A percentile compares a stretch with the other conserved stretches of the same genome.
These are phyloP conservation scores for Boletus coccyginus DNA, from an alignment of 768 basidiomycete species.

Conservation along the genomic window DNA sequence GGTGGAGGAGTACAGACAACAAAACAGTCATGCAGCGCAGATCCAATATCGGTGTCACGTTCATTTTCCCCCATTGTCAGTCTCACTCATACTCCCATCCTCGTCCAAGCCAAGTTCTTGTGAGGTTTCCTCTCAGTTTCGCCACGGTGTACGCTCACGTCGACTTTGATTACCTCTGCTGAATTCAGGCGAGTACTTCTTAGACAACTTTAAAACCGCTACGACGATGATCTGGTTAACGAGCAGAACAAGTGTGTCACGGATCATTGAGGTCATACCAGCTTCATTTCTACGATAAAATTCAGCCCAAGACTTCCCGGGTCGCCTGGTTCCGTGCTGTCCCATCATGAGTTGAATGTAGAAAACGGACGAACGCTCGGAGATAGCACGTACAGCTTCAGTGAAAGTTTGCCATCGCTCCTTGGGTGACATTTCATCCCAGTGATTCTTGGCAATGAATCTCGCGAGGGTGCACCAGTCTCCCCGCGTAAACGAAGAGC, in stretches of 20 bases:
- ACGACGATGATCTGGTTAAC: constrained; percentile 3
- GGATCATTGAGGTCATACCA: constrained; percentile 35
- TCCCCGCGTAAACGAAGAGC: constrained; percentile 53
- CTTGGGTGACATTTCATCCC: constrained; percentile 37
- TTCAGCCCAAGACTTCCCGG: constrained; percentile 59
- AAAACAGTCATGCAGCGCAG: neutral
- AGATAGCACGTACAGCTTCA: constrained; percentile 41
- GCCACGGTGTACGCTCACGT: constrained; percentile 24
- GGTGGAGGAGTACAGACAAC: neutral
- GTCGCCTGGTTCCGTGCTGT: constrained; percentile 49
- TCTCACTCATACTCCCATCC: constrained; percentile 24
- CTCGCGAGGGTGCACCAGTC: constrained; percentile 60
- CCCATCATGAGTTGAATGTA: constrained; percentile 1
- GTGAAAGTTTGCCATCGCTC: constrained; percentile 58
- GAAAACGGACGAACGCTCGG: neutral
- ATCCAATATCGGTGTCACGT: neutral
- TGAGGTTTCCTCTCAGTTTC: constrained; percentile 9
- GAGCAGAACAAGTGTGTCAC: neutral
- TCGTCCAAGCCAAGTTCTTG: constrained; percentile 10
- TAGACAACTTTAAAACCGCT: constrained; percentile 29
- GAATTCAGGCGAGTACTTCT: constrained; percentile 19
- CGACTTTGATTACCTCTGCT: constrained; percentile 13
- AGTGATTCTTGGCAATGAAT: constrained; percentile 52
- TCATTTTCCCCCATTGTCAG: constrained; percentile 14
- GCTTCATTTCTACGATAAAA: constrained; percentile 52